These are phyloP conservation scores for Boletus coccyginus DNA, from an alignment of 768 basidiomycete species.

Conservation along the genomic window DNA sequence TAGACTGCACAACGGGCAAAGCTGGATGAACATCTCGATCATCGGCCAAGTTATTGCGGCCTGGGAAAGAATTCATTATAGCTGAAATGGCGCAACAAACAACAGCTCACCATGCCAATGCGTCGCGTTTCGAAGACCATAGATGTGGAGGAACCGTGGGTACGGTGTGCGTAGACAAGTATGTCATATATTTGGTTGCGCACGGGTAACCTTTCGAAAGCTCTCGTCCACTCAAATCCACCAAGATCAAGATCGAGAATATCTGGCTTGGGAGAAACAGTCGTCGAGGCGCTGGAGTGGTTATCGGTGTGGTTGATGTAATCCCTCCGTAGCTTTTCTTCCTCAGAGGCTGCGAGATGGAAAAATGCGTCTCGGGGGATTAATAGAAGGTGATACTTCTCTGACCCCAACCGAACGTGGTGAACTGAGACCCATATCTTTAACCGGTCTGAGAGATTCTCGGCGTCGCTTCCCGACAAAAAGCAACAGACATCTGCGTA, in stretches of 20 bases:
- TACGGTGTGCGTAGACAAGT: constrained; percentile 61
- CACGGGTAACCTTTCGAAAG: constrained; percentile 64
- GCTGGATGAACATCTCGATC: constrained; percentile 60
- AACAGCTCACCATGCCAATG: constrained; percentile 55
- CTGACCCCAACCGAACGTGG: constrained; percentile 59
- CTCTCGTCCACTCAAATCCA: constrained; percentile 34
- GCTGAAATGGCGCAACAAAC: background rate
- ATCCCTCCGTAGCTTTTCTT: constrained; percentile 47
- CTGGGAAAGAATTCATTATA: constrained; percentile 33
- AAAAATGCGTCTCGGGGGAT: constrained; percentile 61
- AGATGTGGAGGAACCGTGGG: constrained; percentile 49
- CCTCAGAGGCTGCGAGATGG: constrained; percentile 45
- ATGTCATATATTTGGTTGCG: constrained; percentile 68
- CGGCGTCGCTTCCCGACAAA: constrained; percentile 36
- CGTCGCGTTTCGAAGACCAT: constrained; percentile 57
- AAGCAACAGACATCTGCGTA: constrained; percentile 53
- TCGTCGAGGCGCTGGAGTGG: background rate
- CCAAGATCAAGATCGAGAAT: constrained; percentile 18
- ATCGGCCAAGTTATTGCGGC: constrained; percentile 71
- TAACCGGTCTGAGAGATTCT: constrained; percentile 38
- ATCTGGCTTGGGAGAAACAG: constrained; percentile 20
- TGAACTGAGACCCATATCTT: constrained; percentile 58
- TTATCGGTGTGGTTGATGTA: constrained; percentile 42
- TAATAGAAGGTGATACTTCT: constrained; percentile 54
- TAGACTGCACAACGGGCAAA: constrained; percentile 55